Percentiles rank a stretch among this genome's conserved stretches.
Evolutionary conservation across 225 moss, liverwort and hornwort genomes (phyloP).

Genomic region (Asterella californica): DNA sequence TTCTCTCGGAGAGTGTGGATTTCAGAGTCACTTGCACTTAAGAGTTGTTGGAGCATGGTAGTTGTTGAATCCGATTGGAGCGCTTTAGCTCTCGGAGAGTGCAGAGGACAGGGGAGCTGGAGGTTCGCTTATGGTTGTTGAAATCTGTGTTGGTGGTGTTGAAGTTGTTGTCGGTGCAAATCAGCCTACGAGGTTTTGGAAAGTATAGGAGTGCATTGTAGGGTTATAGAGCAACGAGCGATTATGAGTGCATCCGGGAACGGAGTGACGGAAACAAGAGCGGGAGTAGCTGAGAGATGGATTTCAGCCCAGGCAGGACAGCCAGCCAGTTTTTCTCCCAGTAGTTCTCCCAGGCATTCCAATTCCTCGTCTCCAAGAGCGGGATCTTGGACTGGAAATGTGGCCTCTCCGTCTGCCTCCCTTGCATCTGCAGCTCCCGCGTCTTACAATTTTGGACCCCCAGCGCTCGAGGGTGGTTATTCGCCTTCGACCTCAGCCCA

Average conservation of each 20-base stretch:
- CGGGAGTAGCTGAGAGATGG: constrained; percentile 96
- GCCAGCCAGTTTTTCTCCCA: constrained; percentile 57
- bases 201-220: too few species aligned
- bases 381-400: constrained; percentile 50
- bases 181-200: too few species aligned
- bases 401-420: constrained; percentile 47
- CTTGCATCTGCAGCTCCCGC: constrained; percentile 19
- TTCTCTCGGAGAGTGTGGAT: too few species aligned
- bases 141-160: too few species aligned
- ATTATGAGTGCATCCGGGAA: constrained; percentile 37
- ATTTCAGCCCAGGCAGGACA: constrained; percentile 84
- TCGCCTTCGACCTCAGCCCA: constrained; percentile 50
- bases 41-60: too few species aligned
- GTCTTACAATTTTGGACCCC: constrained; percentile 41
- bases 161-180: too few species aligned
- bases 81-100: too few species aligned
- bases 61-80: too few species aligned
- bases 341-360: constrained; percentile 68
- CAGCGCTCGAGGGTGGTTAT: constrained; percentile 54
- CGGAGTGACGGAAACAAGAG: constrained; percentile 60
- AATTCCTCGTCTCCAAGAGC: constrained; percentile 54
- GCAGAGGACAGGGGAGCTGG: too few species aligned
- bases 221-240: constrained; percentile 4
- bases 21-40: too few species aligned
- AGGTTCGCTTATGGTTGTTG: too few species aligned